A percentile compares a stretch with the other conserved stretches of the same genome.
Evolutionary conservation across 2,329 filamentous ascomycete genomes (phyloP).

Genomic region (Ceratocystis cubensis): DNA sequence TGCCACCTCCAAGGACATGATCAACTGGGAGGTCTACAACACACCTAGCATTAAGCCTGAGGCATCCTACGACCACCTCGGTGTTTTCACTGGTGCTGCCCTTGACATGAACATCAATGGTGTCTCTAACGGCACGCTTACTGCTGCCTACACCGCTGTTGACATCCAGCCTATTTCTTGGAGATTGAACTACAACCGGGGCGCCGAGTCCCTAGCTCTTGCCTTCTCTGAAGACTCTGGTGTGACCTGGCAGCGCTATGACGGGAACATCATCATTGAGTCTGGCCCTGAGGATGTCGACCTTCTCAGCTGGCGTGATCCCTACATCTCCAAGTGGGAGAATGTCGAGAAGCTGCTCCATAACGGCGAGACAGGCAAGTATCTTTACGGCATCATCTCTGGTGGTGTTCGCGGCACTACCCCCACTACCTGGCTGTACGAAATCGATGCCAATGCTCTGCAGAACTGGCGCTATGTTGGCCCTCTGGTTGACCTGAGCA

Average conservation of each 20-base stretch:
- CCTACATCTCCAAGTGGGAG: slow-evolving; percentile 24
- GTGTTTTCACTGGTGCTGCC: slow-evolving; percentile 36
- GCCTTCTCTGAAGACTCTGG: slow-evolving; percentile 32
- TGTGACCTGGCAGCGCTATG: slow-evolving; percentile 23
- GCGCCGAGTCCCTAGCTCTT: slow-evolving; percentile 35
- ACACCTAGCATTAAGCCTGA: slow-evolving; percentile 20
- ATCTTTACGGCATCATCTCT: slow-evolving; percentile 34
- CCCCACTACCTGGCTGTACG: slow-evolving; percentile 24
- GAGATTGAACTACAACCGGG: slow-evolving; percentile 35
- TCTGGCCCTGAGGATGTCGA: slow-evolving; percentile 22
- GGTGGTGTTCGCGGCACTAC: slow-evolving; percentile 23
- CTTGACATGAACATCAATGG: slow-evolving; percentile 34
- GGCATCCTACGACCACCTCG: slow-evolving; percentile 33
- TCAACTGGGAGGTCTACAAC: slow-evolving; percentile 25
- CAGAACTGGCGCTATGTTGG: slow-evolving; percentile 23
- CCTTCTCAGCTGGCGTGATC: slow-evolving; percentile 25
- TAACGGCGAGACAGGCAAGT: slow-evolving; percentile 18
- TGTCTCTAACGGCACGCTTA: slow-evolving; percentile 27
- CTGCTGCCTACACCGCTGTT: slow-evolving; percentile 35
- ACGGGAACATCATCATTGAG: slow-evolving; percentile 23
- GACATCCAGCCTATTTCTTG: slow-evolving; percentile 35
- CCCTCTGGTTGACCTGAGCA: slow-evolving; percentile 13
- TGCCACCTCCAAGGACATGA: slow-evolving; percentile 31
- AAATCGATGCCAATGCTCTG: slow-evolving; percentile 21
- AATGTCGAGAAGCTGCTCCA: slow-evolving; percentile 22